phyloP scores from a whole-genome alignment of 176 grass and related monocot genomes.

The Neostapfia colusana region DNA sequence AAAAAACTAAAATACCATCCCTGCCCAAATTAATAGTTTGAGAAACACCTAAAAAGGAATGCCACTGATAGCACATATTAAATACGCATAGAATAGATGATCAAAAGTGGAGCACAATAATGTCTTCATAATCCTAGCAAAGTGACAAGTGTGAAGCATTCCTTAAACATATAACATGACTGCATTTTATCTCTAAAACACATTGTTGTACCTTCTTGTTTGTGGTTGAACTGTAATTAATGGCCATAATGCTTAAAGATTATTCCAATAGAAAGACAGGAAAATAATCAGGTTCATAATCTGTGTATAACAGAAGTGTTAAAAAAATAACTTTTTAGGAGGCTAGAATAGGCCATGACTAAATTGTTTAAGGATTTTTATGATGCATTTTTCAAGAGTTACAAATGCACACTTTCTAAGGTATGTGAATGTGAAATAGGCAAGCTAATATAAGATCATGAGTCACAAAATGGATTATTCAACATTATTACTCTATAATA shows the following conservation, averaged over 20 bases:
- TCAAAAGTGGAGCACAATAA: neutral
- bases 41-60: neutral
- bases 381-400: neutral
- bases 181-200: neutral
- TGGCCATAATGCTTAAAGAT: neutral
- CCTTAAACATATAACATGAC: neutral
- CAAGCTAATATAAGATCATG: neutral
- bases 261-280: neutral
- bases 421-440: neutral
- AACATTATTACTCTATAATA: neutral
- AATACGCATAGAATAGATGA: conserved; percentile 18
- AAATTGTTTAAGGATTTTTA: conserved; percentile 9
- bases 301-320: neutral
- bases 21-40: conserved; percentile 12
- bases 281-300: conserved; percentile 11
- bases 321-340: neutral
- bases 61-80: conserved; percentile 6
- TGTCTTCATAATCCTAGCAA: neutral
- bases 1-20: neutral
- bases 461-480: neutral
- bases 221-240: neutral
- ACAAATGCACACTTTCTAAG: conserved; percentile 4
- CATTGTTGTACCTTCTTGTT: neutral
- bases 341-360: neutral
- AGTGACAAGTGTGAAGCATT: neutral